These are phyloP conservation scores for Wickerhamomyces hampshirensis DNA, from an alignment of 805 yeast species.

Conservation along the genomic window DNA sequence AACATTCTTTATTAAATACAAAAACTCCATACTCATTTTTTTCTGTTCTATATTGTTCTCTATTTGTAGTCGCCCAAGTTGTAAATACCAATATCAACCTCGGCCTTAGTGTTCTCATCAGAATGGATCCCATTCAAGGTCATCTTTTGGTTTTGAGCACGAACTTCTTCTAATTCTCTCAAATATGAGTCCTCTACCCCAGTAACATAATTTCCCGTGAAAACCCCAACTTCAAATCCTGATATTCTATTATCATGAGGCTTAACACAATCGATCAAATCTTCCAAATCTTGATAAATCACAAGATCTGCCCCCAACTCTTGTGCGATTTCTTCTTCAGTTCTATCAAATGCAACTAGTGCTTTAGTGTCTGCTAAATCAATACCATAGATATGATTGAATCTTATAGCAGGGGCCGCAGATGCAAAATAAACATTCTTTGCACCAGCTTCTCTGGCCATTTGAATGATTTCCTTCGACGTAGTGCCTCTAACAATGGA, in stretches of 20 bases:
- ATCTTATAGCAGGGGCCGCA: conserved; percentile 97
- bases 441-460: conserved; percentile 99
- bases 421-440: conserved; percentile 92
- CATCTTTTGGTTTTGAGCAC: conserved; percentile 70
- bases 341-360: conserved; percentile 78
- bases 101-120: conserved; percentile 70
- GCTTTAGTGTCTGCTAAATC: conserved; percentile 95
- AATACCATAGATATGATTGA: conserved; percentile 94
- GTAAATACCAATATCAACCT: conserved; percentile 59
- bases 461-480: conserved; percentile 88
- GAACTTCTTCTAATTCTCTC: conserved; percentile 71
- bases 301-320: conserved; percentile 89
- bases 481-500: conserved; percentile 98
- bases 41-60: too few relatives aligned
- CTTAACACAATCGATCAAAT: conserved; percentile 75
- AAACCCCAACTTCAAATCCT: conserved; percentile 92
- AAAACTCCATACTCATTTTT: too few relatives aligned
- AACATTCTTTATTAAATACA: too few relatives aligned
- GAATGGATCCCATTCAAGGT: conserved; percentile 41
- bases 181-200: conserved; percentile 84
- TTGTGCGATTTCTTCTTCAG: conserved; percentile 68
- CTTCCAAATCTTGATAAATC: conserved; percentile 81
- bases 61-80: conserved; percentile 49
- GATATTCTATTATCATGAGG: conserved; percentile 38
- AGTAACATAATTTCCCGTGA: conserved; percentile 92